Evolutionary conservation across 106 monocot genomes (phyloP).

Genomic region (Amphibolis antarctica): DNA sequence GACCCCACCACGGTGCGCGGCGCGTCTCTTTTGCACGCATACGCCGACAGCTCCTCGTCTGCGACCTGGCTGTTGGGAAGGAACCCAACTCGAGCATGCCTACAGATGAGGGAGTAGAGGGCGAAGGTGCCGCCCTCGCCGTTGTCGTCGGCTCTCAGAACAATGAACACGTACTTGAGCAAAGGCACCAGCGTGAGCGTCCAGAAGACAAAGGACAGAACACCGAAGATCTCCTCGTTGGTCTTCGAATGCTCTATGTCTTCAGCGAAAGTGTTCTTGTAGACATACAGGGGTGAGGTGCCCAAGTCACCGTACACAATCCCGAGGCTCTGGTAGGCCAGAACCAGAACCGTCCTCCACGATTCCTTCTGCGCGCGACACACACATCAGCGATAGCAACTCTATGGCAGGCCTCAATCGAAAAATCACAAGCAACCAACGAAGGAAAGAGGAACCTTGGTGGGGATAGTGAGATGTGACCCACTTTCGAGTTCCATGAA

Average conservation of each 20-base stretch:
- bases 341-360: conserved; percentile 1
- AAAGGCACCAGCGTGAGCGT: conserved; percentile 74
- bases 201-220: conserved; percentile 90
- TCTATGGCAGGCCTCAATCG: not conserved
- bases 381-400: not conserved
- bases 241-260: conserved; percentile 75
- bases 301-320: conserved; percentile 84
- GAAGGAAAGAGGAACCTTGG: conserved; percentile 1
- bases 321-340: conserved; percentile 30
- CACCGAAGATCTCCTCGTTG: conserved; percentile 87
- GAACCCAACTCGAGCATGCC: conserved; percentile 64
- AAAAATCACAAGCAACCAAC: not conserved
- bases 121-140: conserved; percentile 97
- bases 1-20: not conserved
- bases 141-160: conserved; percentile 70
- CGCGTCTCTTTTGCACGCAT: conserved; percentile 35
- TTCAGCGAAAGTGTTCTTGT: conserved; percentile 73
- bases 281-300: conserved; percentile 88
- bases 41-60: conserved; percentile 60
- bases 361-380: conserved; percentile 2
- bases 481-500: conserved; percentile 1
- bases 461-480: not conserved
- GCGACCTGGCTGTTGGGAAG: conserved; percentile 57
- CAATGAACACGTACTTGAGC: conserved; percentile 85
- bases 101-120: conserved; percentile 73